A percentile compares a stretch with the other conserved stretches of the same genome.
Conservation (phyloP, 371 early-diverging fungal species). For the Dichotomocladium elegans region DNA sequence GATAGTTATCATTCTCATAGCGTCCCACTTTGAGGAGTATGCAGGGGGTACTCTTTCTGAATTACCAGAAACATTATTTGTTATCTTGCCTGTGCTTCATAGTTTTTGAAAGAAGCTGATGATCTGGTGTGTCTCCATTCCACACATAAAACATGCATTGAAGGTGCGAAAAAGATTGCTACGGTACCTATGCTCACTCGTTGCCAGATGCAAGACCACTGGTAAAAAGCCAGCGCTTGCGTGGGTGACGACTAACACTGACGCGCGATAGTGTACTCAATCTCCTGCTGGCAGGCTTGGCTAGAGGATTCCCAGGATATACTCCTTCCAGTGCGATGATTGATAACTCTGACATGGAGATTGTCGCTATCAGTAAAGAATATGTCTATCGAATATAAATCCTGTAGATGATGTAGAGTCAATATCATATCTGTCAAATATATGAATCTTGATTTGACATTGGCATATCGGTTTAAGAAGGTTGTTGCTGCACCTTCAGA, state of each 20-base stretch:
- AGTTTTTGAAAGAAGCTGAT: too few species aligned
- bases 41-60: too few species aligned
- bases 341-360: constrained; percentile 6
- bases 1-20: not conserved
- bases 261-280: too few species aligned
- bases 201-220: not conserved
- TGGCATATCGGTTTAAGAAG: constrained; percentile 2
- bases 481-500: not conserved
- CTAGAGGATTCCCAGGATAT: too few species aligned
- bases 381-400: too few species aligned
- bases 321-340: too few species aligned
- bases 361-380: not conserved
- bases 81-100: too few species aligned
- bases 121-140: too few species aligned
- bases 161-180: not conserved
- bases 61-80: too few species aligned
- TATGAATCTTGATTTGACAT: not conserved
- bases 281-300: too few species aligned
- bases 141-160: too few species aligned
- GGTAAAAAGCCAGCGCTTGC: not conserved
- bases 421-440: not conserved
- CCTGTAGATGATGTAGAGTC: not conserved
- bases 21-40: too few species aligned
- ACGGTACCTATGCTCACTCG: not conserved
- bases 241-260: constrained; percentile 1